Conservation (phyloP, 345 rosid genomes). For the Aethionema arabicum region DNA sequence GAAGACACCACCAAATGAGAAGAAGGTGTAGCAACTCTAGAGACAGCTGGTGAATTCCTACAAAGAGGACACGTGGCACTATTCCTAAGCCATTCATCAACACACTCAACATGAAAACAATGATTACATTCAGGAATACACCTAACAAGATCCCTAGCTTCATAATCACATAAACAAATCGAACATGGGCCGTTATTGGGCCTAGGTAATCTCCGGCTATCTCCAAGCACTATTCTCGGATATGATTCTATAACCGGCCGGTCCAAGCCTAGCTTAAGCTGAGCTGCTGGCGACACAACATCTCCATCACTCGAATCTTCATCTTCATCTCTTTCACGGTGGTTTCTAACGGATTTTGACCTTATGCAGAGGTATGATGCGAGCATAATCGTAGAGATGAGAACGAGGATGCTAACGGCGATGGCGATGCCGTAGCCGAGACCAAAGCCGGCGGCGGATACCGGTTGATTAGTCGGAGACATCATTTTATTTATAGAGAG, state of each 20-base stretch:
- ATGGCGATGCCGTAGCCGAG: conserved; percentile 83
- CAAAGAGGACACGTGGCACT: conserved; percentile 77
- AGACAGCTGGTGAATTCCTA: conserved; percentile 57
- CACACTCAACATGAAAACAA: conserved; percentile 68
- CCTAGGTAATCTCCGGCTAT: conserved; percentile 55
- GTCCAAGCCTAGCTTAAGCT: conserved; percentile 45
- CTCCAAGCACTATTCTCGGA: conserved; percentile 61
- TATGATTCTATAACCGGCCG: conserved; percentile 44
- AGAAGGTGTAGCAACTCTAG: conserved; percentile 51
- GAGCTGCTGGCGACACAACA: conserved; percentile 19
- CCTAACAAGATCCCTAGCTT: conserved; percentile 46
- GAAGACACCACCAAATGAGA: conserved; percentile 58
- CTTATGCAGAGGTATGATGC: conserved; percentile 66
- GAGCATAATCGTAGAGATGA: conserved; percentile 74
- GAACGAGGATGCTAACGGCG: conserved; percentile 74
- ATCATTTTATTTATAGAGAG: conserved; percentile 10
- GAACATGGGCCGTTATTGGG: conserved; percentile 63
- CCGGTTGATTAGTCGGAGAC: conserved; percentile 52
- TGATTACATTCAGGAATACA: conserved; percentile 72
- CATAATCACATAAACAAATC: conserved; percentile 65
- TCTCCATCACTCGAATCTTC: conserved; percentile 16
- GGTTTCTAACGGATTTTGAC: conserved; percentile 37
- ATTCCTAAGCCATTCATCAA: conserved; percentile 68
- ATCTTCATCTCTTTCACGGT: background rate
- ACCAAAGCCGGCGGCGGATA: conserved; percentile 49